A percentile compares a stretch with the other conserved stretches of the same genome.
These are phyloP conservation scores for Chenopodium quinoa DNA, from an alignment of 148 eudicot species.

Conservation along the genomic window DNA sequence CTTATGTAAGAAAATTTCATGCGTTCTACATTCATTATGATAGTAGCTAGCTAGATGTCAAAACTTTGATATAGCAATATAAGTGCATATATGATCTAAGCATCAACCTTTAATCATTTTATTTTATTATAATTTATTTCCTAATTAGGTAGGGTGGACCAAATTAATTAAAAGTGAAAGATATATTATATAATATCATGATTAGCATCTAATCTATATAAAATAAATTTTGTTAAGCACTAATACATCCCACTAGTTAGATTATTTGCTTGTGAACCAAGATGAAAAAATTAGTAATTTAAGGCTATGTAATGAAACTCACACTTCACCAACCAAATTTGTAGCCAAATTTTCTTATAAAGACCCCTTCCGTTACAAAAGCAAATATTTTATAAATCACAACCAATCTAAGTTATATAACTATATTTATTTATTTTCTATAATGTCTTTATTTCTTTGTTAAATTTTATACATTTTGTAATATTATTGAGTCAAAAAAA, in stretches of 20 bases:
- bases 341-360: conserved; percentile 22
- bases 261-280: conserved; percentile 42
- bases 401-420: conserved; percentile 29
- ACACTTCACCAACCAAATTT: conserved; percentile 55
- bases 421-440: not conserved
- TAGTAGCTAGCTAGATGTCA: not conserved
- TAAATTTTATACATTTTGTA: not conserved
- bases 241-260: conserved; percentile 3
- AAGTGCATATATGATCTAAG: not conserved
- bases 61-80: not conserved
- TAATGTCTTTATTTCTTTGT: conserved; percentile 15
- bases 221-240: not conserved
- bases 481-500: not conserved
- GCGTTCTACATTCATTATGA: not conserved
- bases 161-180: not conserved
- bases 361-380: conserved; percentile 15
- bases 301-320: conserved; percentile 33
- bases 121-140: not conserved
- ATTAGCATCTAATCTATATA: conserved; percentile 9
- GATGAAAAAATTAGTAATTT: conserved; percentile 22
- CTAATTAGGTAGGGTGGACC: conserved; percentile 12
- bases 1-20: not conserved
- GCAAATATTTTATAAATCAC: not conserved
- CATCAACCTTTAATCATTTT: conserved; percentile 5
- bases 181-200: conserved; percentile 6